Evolutionary conservation across 106 monocot genomes (phyloP).

Genomic region (Allium cepa): DNA sequence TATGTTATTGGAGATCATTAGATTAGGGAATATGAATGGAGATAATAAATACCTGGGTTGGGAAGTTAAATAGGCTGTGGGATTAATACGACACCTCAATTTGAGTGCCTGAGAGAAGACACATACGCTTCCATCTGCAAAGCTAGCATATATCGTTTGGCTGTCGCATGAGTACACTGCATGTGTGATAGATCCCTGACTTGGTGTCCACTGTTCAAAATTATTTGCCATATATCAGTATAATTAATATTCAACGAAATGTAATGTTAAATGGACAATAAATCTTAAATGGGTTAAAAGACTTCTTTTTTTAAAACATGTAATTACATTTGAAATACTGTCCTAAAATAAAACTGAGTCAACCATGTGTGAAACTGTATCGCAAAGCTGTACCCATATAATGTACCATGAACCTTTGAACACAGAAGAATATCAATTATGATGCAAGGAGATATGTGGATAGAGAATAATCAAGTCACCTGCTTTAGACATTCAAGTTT

Average conservation of each 20-base stretch:
- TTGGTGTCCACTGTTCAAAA: conserved; percentile 14
- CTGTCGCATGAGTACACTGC: conserved; percentile 26
- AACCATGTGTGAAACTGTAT: background rate
- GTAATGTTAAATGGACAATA: too few species aligned
- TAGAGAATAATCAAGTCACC: conserved; percentile 14
- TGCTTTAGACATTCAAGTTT: conserved; percentile 39
- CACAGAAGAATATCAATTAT: background rate
- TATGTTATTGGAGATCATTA: background rate
- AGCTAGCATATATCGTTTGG: conserved; percentile 21
- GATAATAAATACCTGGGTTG: conserved; percentile 14
- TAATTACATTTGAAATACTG: too few species aligned
- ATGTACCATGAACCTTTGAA: too few species aligned
- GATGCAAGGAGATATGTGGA: background rate
- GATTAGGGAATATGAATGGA: background rate
- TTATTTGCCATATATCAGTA: too few species aligned
- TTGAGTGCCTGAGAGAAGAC: conserved; percentile 17
- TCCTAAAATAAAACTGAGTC: too few species aligned
- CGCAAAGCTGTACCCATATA: too few species aligned
- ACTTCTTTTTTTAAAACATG: too few species aligned
- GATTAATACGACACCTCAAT: conserved; percentile 21
- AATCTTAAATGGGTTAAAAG: background rate
- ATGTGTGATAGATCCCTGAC: conserved; percentile 17
- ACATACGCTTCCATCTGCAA: conserved; percentile 19
- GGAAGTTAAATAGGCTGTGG: conserved; percentile 12
- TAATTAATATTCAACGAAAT: too few species aligned